Evolutionary conservation across 2,329 filamentous ascomycete species (phyloP), one percentile per base, ranked within the genome.

Genomic region (Neocucurbitaria cava): DNA sequence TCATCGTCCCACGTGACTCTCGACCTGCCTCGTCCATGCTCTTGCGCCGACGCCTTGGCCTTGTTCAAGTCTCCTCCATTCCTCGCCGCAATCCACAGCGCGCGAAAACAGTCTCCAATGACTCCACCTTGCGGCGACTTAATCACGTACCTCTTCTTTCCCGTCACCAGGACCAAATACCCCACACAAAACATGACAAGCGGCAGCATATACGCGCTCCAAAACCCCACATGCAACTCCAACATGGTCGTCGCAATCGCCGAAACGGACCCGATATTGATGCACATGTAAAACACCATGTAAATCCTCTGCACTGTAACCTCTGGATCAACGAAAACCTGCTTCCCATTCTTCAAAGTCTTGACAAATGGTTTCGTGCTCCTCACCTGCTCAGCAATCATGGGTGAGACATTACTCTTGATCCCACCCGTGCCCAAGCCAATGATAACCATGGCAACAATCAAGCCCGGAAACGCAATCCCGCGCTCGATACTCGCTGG

Each of bases 371-470:
- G 75, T 21, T 68, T 75, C 20, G 70, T 77, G n/a, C 73, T 72
- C 7, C 69, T 71, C 44, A 81, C 78, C 62, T 82, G 80, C 58
- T 82, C 80, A 8, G 79, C 79, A 51, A 82, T 81, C 24, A 82
- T 59, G 2, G 80, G 80, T 9, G 77, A 77, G 39, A 93, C 89
- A 69, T 93, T 93, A 59, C 88, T 85, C 80, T 93, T 94, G 84
- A 93, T 92, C 67, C 90, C 89, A 58, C 90, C 90, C 1, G 89
- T 91, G 39, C 90, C 90, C 26, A 91, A 74, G n/a, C 88, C 89
- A 69, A 92, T 84, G 68, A 92, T 82, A 40, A 90, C 74, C 61
- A 90, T 81, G 21, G 86, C 85, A 26, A 87, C 76, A 2, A 88
- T 73, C 65, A 91, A 89, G 46, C 84, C 86, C 1, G 79, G 87